Evolutionary conservation across 768 basidiomycete species (phyloP), one percentile per base, ranked within the genome.

Genomic region (Lactarius indigo): DNA sequence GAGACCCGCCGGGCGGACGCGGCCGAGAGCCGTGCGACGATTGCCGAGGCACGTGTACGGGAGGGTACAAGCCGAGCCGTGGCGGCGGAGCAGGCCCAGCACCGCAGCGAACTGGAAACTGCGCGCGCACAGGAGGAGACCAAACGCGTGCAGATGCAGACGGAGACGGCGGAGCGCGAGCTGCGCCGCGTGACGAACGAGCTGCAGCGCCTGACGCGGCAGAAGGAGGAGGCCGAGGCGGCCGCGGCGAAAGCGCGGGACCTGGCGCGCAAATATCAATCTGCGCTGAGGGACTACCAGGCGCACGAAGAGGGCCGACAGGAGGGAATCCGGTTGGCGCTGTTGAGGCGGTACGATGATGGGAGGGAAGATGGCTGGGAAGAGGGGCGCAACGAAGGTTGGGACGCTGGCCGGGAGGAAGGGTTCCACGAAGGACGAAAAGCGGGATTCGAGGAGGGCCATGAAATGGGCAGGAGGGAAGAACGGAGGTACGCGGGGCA

Each of bases 71-170:
- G 61, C 15, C 68, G 68, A 6, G 62, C 52, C 12, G n/a, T 31
- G 17, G 15, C 41, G 31, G 62, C 55, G 28, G 70, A 71, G 50
- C 68, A 69, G 62, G 70, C 68, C 13, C 47, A 61, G 50, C 68
- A 71, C 23, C 64, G 63, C n/a, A 63, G 59, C 37, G 62, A 69
- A 47, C 42, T 69, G 56, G 70, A 71, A 18, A 57, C 44, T 1
- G 70, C 70, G 57, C 68, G 69, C 5, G 69, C 69, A 23, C 64
- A 69, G n/a, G 70, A 71, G 56, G 68, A 66, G 68, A 69, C 62
- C 31, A 65, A 66, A 59, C 68, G 70, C 5, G 64, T 54, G 20
- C 64, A 69, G 68, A 69, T 69, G 70, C 68, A 70, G 61, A 23
- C 68, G 17, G 70, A 71, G 37, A 66, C 70, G 12, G 47, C 63